Conservation (phyloP, 129 eudicot species). For the Heracleum sosnowskyi region DNA sequence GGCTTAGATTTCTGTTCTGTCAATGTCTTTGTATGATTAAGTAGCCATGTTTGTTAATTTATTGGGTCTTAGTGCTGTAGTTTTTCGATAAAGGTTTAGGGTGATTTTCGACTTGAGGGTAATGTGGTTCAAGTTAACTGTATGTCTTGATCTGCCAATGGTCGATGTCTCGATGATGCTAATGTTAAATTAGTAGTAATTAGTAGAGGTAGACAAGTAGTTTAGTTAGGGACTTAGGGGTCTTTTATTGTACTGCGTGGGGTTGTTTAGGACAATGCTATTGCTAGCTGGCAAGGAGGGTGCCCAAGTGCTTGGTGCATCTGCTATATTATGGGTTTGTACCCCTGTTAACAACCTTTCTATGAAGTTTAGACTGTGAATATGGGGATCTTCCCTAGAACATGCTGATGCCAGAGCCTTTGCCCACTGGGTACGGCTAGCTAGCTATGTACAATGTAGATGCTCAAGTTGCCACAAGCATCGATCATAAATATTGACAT, state of each 20-base stretch:
- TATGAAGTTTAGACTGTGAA: no score
- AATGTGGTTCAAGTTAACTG: not conserved
- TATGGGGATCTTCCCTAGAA: no score
- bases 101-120: not conserved
- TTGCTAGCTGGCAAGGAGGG: not conserved
- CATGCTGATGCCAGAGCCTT: no score
- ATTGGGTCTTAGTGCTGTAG: not conserved
- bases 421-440: no score
- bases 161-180: not conserved
- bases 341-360: no score
- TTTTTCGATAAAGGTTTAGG: not conserved
- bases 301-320: no score
- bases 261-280: not conserved
- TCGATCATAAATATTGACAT: no score
- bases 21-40: not conserved
- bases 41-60: not conserved
- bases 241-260: not conserved
- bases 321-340: no score
- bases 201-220: no score
- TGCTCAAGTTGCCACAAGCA: not conserved
- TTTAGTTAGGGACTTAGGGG: no score
- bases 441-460: no score
- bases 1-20: not conserved
- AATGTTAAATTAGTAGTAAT: not conserved
- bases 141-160: not conserved